A percentile compares a stretch with the other conserved stretches of the same genome.
Evolutionary conservation across 495 filamentous ascomycete species (phyloP).

Genomic region (Chaetomium fimeti): DNA sequence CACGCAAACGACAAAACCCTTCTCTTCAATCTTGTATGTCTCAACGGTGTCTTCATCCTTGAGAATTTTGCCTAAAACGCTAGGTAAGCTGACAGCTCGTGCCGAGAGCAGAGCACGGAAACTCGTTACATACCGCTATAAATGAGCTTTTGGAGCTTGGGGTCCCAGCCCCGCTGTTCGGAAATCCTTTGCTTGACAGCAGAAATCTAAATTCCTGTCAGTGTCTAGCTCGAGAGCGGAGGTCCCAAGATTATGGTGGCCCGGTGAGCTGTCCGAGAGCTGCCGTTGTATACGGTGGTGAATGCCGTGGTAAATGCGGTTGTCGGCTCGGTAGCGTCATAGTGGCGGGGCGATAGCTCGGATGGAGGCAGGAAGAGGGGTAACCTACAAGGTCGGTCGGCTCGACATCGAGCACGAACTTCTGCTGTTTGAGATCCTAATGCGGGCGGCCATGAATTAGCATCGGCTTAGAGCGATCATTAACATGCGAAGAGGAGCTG

Average conservation of each 20-base stretch:
- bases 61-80: conserved; percentile 80
- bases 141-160: conserved; percentile 86
- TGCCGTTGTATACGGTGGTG: not conserved
- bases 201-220: conserved; percentile 61
- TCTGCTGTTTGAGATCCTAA: conserved; percentile 96
- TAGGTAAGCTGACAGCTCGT: conserved; percentile 6
- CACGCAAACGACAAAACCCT: conserved; percentile 98
- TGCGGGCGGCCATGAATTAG: conserved; percentile 31
- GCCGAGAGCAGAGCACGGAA: not conserved
- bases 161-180: conserved; percentile 86
- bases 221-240: conserved; percentile 1
- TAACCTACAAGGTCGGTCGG: conserved; percentile 82
- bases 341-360: conserved; percentile 25
- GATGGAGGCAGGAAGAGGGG: conserved; percentile 26
- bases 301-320: not conserved
- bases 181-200: conserved; percentile 87
- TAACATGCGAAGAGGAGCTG: not conserved
- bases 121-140: conserved; percentile 75
- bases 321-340: conserved; percentile 15
- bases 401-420: conserved; percentile 92
- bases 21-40: conserved; percentile 97
- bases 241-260: not conserved
- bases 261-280: conserved; percentile 1
- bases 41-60: conserved; percentile 95
- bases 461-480: conserved; percentile 19